Base-by-base conservation (phyloP, 2,329 filamentous ascomycete genomes). In the Botryotinia convoluta region DNA sequence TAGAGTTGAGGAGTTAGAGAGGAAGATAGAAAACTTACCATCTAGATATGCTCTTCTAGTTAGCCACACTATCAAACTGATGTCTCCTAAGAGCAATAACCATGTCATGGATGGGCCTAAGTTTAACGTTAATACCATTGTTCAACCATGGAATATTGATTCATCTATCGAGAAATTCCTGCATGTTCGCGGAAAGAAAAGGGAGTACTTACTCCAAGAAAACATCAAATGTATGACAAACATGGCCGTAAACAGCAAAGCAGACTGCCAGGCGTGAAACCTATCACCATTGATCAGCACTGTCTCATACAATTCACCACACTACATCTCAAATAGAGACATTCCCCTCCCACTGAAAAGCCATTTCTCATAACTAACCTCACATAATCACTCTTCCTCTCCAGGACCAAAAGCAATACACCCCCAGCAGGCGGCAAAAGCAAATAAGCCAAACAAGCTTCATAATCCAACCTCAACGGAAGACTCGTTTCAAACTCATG, bases 361-460 rank as follows among this genome's bases (percentile, higher is more conserved):
- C 16, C 8, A n/a, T 64, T 37, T 26, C 57, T 39, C 18, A 70
- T 14, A 59, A 45, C 39, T 69, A 72, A 74, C 93, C 96, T 89
- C 73, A 99, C 96, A 83, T 97, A 99, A 84, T 99, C 96, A 81
- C 94, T 98, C 85, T 97, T 96, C 80, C 95, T 90, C 86, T 99
- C 96, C 76, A 95, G 82, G 62, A 98, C 88, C 77, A 99, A 83
- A 78, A 99, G 83, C 77, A 97, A 82, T 39, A 98, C 93, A 4
- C 92, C 93, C 4, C 95, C 96, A 0, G 95, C 87, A 1, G 96
- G 96, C 75, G 96, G 96, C 22, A 97, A 84, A 68, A 92, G 85
- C 75, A 98, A 81, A 82, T 99, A 99, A 70, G 96, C 95, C 80
- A 98, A 84, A 81, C 92, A 93, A 9, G 96, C 95, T 85, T 98